Base-by-base conservation (phyloP, 2,329 filamentous ascomycete species). In the Clonostachys rhizophaga region DNA sequence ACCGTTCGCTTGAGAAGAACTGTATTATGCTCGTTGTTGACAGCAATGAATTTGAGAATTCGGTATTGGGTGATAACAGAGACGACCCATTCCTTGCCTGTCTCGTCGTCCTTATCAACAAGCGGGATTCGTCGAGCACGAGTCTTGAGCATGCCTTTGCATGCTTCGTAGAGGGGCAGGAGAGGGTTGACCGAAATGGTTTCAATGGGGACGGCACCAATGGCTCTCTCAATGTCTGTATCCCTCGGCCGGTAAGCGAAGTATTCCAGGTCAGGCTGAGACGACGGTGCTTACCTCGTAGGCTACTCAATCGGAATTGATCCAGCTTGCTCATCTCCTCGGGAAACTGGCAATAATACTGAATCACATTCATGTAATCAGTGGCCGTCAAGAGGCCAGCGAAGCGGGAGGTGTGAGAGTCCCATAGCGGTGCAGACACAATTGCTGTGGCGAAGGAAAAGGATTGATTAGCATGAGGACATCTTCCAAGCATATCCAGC, bases 1-100 rank as follows among this genome's bases (percentile, higher is more conserved):
- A 99, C 76, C 10, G 90, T 86, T 70, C 95, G 96, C 62, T 89
- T 89, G 51, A 99, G 72, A 61, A 91, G 81, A 57, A 95, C 86
- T 5, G 92, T 96, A 62, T 95, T 88, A 57, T 86, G 84, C 59
- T 85, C 81, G 57, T 81, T 82, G 67, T 99, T 99, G 67, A 99
- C 92, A 11, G 94, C 91, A 52, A 99, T 95, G 65, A 99, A 99
- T 65, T 99, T 99, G 54, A 99, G 81, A 57, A 99, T 97, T 49
- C 95, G 87, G 68, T 99, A 99, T 67, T 99, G 94, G 1, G 94
- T 99, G 49, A 99, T 88, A 51, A 99, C 94, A 58, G 91, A 96
- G 51, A 99, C 89, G 16, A 99, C 91, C 70, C 92, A 94, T 61
- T 94, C 85, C 52, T 91, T 82, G 48, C 88, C 84, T 3, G 94